These are phyloP conservation scores for Colletotrichum incanum DNA, from an alignment of 2,329 filamentous ascomycete genomes.

Conservation along the genomic window DNA sequence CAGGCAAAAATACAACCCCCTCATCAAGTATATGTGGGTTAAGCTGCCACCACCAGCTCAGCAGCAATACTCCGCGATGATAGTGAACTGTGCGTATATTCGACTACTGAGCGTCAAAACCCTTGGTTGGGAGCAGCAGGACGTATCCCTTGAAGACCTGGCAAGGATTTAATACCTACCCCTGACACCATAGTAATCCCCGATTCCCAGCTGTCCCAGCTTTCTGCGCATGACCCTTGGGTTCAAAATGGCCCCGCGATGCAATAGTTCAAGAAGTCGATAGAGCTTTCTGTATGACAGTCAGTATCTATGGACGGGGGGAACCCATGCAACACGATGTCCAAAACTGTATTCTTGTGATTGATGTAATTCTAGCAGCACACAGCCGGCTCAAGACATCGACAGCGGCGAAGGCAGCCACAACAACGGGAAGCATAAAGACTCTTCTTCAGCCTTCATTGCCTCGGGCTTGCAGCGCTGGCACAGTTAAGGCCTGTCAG, in stretches of 20 bases:
- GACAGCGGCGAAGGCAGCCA: not conserved
- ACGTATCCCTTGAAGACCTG: too few relatives aligned
- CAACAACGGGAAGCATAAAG: not conserved
- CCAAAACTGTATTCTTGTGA: not conserved
- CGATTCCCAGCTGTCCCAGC: not conserved
- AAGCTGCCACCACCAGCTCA: too few relatives aligned
- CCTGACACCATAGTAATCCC: not conserved
- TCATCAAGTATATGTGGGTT: too few relatives aligned
- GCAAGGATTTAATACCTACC: too few relatives aligned
- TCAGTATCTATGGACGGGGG: too few relatives aligned
- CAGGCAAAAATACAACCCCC: too few relatives aligned
- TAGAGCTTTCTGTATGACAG: not conserved
- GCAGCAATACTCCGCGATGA: too few relatives aligned
- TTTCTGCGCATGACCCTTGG: not conserved
- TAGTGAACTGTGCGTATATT: too few relatives aligned
- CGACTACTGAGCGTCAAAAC: too few relatives aligned
- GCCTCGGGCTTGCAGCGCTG: not conserved
- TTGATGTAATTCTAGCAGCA: not conserved
- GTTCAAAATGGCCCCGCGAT: not conserved
- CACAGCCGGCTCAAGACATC: not conserved
- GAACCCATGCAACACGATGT: not conserved
- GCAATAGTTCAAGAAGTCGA: not conserved
- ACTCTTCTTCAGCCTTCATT: not conserved
- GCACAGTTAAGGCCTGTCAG: not conserved
- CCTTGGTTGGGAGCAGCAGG: too few relatives aligned